A percentile compares a stretch with the other conserved stretches of the same genome.
Evolutionary conservation across 1,139 yeast genomes (phyloP).

Genomic region (Yamadazyma aaseri): DNA sequence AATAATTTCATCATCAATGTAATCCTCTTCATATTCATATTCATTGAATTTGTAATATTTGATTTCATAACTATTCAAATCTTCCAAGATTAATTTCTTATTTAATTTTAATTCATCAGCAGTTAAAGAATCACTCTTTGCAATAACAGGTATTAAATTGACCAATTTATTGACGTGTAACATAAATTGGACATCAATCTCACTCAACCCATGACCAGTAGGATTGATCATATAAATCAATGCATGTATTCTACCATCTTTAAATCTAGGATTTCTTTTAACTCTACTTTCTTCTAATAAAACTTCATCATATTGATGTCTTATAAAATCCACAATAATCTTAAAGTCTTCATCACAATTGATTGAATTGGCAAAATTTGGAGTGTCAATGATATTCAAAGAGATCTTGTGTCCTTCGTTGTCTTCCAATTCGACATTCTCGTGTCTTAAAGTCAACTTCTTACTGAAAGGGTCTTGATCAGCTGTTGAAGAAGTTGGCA

Average conservation of each 20-base stretch:
- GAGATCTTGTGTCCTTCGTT: constrained; percentile 52
- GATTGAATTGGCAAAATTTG: constrained; percentile 76
- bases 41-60: constrained; percentile 48
- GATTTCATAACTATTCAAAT: constrained; percentile 39
- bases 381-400: constrained; percentile 56
- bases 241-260: constrained; percentile 49
- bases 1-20: constrained; percentile 49
- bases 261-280: constrained; percentile 47
- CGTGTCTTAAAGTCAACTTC: constrained; percentile 46
- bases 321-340: constrained; percentile 47
- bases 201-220: constrained; percentile 47
- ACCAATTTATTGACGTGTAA: constrained; percentile 41
- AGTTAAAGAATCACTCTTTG: constrained; percentile 44
- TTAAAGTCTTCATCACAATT: constrained; percentile 46
- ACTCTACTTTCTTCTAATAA: constrained; percentile 49
- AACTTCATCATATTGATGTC: constrained; percentile 51
- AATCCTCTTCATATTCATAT: constrained; percentile 48
- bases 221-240: constrained; percentile 49
- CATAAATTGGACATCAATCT: constrained; percentile 43
- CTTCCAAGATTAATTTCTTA: constrained; percentile 42
- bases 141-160: constrained; percentile 42
- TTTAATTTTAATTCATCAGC: constrained; percentile 35
- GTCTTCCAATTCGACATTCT: constrained; percentile 50
- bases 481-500: constrained; percentile 37
- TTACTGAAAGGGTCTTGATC: constrained; percentile 43